These are phyloP conservation scores for Saccharomyces hybrid DNA, from an alignment of 1,139 yeast genomes.

Conservation along the genomic window DNA sequence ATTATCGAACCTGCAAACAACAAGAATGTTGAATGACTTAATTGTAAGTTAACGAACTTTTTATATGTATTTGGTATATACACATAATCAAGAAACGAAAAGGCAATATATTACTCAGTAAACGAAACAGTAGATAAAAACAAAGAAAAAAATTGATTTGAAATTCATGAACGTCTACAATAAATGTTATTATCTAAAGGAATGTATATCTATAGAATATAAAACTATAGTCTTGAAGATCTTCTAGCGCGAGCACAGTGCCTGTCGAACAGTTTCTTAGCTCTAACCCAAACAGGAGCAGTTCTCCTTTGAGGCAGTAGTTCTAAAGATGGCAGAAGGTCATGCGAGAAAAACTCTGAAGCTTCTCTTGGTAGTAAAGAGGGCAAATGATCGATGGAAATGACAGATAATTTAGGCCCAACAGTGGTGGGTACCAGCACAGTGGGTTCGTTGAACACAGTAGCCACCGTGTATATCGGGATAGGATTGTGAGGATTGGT, in stretches of 20 bases:
- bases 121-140: background rate
- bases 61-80: background rate
- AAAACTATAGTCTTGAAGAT: constrained; percentile 32
- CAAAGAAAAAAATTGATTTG: background rate
- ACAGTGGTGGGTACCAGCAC: constrained; percentile 66
- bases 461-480: constrained; percentile 84
- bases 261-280: constrained; percentile 71
- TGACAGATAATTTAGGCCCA: constrained; percentile 84
- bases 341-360: constrained; percentile 80
- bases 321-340: constrained; percentile 79
- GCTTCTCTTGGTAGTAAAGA: constrained; percentile 94
- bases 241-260: constrained; percentile 62
- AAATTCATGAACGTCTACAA: background rate
- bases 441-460: constrained; percentile 85
- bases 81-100: background rate
- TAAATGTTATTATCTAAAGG: background rate
- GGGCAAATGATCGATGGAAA: constrained; percentile 96
- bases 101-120: background rate
- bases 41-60: constrained; percentile 7
- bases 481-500: constrained; percentile 97
- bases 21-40: constrained; percentile 19
- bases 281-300: constrained; percentile 88
- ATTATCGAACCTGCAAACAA: constrained; percentile 19
- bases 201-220: background rate
- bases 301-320: constrained; percentile 71